A percentile compares a stretch with the other conserved stretches of the same genome.
These are phyloP conservation scores for Trichoderma simmonsii DNA, from an alignment of 2,329 filamentous ascomycete species.

Conservation along the genomic window DNA sequence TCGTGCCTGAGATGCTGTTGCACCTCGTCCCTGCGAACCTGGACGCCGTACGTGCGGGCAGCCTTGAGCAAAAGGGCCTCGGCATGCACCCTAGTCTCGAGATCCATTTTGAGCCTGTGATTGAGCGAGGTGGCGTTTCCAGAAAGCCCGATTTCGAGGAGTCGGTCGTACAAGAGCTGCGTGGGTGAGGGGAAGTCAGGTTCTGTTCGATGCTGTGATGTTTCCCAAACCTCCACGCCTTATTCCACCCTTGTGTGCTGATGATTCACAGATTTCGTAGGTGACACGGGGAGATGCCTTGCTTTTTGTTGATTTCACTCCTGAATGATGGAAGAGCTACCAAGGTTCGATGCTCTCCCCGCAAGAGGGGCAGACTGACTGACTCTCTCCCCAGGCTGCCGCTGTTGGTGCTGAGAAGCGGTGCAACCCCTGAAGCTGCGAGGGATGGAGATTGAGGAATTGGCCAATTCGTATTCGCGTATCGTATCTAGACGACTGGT, in stretches of 20 bases:
- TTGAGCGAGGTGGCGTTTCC: constrained; percentile 33
- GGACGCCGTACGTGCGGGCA: constrained; percentile 32
- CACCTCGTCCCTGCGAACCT: constrained; percentile 36
- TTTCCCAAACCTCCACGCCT: neutral
- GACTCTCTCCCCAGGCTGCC: neutral
- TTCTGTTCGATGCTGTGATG: neutral
- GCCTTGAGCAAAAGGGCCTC: constrained; percentile 35
- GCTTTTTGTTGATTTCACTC: neutral
- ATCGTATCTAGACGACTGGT: neutral
- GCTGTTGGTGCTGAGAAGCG: neutral
- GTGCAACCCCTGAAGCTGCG: neutral
- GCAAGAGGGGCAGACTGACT: no score
- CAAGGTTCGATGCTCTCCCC: neutral
- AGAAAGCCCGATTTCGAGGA: constrained; percentile 6
- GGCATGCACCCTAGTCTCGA: constrained; percentile 28
- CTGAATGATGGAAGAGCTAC: neutral
- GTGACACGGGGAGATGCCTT: neutral
- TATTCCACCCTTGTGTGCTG: neutral
- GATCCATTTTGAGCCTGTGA: constrained; percentile 31
- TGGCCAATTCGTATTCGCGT: neutral
- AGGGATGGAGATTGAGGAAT: neutral
- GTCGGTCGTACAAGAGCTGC: constrained; percentile 24
- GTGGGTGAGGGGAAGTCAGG: neutral
- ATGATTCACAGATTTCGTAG: neutral
- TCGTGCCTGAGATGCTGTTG: constrained; percentile 36